Percentiles rank a stretch among this genome's conserved stretches.
These are phyloP conservation scores for Amphichorda felina DNA, from an alignment of 2,329 filamentous ascomycete genomes.

Conservation along the genomic window DNA sequence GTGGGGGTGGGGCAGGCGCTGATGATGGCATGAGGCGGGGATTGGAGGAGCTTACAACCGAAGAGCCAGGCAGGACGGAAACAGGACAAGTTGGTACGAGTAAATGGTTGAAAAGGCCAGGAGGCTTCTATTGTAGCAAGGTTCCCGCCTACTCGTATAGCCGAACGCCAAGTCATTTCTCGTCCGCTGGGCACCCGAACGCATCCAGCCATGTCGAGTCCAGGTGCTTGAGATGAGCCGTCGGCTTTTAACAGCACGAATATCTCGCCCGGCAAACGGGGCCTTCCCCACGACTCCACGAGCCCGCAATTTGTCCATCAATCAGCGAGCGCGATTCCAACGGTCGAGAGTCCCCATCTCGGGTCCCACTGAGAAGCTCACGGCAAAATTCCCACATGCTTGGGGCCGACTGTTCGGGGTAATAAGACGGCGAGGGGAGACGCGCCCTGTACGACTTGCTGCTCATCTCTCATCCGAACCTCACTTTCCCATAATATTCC, in stretches of 20 bases:
- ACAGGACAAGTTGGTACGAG: too few relatives aligned
- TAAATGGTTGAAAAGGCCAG: too few relatives aligned
- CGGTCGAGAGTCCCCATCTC: constrained; percentile 2
- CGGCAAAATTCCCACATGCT: neutral
- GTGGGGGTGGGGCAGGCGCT: too few relatives aligned
- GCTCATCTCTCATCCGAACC: neutral
- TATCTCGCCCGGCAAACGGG: neutral
- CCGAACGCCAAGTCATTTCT: too few relatives aligned
- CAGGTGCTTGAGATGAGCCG: too few relatives aligned
- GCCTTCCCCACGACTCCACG: neutral
- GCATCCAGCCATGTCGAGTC: too few relatives aligned
- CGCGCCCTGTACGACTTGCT: neutral
- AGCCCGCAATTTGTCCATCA: constrained; percentile 2
- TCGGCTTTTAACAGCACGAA: neutral
- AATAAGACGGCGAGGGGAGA: neutral
- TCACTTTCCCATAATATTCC: neutral
- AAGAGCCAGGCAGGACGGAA: too few relatives aligned
- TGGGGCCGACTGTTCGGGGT: neutral
- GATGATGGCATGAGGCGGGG: too few relatives aligned
- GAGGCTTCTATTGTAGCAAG: too few relatives aligned
- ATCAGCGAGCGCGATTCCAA: neutral
- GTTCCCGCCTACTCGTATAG: too few relatives aligned
- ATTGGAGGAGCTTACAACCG: too few relatives aligned
- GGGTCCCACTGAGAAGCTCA: neutral
- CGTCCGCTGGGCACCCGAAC: too few relatives aligned